These are phyloP conservation scores for Xylaria palmicola DNA, from an alignment of 495 filamentous ascomycete genomes.

Conservation along the genomic window DNA sequence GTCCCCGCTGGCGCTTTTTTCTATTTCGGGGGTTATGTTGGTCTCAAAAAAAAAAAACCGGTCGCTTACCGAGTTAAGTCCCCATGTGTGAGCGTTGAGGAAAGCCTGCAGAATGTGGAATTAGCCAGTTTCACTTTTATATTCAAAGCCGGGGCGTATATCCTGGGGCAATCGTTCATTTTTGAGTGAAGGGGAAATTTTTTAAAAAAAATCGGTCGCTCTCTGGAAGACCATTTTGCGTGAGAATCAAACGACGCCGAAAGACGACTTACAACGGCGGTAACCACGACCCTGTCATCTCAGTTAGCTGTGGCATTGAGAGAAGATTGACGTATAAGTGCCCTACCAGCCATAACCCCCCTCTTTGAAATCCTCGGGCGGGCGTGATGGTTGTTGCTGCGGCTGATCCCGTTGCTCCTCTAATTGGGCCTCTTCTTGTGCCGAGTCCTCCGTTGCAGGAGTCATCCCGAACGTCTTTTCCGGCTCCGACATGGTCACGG, in stretches of 20 bases:
- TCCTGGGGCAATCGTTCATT: too few relatives aligned
- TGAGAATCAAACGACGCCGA: neutral
- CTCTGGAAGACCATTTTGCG: neutral
- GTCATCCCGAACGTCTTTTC: constrained; percentile 1
- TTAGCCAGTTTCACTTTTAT: neutral
- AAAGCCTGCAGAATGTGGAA: constrained; percentile 28
- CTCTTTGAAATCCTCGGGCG: constrained; percentile 37
- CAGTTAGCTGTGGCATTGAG: neutral
- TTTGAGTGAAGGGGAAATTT: too few relatives aligned
- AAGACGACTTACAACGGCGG: constrained; percentile 31
- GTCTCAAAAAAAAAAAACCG: too few relatives aligned
- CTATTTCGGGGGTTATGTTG: neutral
- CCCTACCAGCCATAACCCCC: constrained; percentile 50
- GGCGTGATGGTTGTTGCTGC: neutral
- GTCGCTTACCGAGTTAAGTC: constrained; percentile 52
- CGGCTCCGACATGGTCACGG: constrained; percentile 1
- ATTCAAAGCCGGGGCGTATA: neutral
- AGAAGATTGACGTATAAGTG: neutral
- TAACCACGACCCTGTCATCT: constrained; percentile 49
- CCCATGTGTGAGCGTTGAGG: constrained; percentile 62
- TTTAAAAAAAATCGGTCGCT: neutral
- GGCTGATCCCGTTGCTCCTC: neutral
- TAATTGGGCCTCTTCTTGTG: neutral
- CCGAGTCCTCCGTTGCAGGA: neutral
- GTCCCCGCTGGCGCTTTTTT: neutral